A percentile compares a stretch with the other conserved stretches of the same genome.
Conservation (phyloP, 495 filamentous ascomycete species). For the Cairneyella variabilis region DNA sequence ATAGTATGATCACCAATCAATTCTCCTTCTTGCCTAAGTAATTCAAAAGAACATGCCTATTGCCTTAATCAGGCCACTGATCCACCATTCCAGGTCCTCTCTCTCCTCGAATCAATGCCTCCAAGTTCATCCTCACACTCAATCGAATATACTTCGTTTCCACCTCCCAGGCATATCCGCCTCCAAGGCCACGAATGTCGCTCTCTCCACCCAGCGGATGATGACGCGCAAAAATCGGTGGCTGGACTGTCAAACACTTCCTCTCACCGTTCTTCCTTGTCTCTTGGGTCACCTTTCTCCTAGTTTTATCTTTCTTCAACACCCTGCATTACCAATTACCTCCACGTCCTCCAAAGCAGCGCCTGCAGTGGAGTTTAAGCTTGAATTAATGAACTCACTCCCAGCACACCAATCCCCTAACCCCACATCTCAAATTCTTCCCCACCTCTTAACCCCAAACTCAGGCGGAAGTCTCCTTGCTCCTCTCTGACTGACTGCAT, state of each 20-base stretch:
- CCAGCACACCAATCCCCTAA: constrained; percentile 44
- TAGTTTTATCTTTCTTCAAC: background rate
- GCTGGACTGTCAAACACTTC: constrained; percentile 41
- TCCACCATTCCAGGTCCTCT: constrained; percentile 28
- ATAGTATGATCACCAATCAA: too few relatives aligned
- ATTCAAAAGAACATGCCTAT: too few relatives aligned
- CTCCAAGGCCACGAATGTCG: constrained; percentile 41
- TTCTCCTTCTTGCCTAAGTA: too few relatives aligned
- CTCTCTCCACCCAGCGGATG: constrained; percentile 35
- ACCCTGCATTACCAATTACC: background rate
- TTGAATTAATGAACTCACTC: constrained; percentile 14
- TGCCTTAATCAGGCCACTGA: constrained; percentile 35
- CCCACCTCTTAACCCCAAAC: constrained; percentile 34
- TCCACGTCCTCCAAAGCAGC: background rate
- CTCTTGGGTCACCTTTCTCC: background rate
- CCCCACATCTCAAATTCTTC: constrained; percentile 41
- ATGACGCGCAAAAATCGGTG: constrained; percentile 44
- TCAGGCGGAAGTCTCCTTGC: constrained; percentile 39
- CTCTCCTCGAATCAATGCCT: constrained; percentile 29
- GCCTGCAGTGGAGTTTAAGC: background rate
- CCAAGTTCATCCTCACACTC: constrained; percentile 41
- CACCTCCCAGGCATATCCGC: constrained; percentile 36
- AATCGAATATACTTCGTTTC: constrained; percentile 42
- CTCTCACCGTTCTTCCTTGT: constrained; percentile 8
- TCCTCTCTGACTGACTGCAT: constrained; percentile 40